A percentile compares a stretch with the other conserved stretches of the same genome.
Evolutionary conservation across 768 basidiomycete genomes (phyloP).

Genomic region (Xerocomellus intermedius): DNA sequence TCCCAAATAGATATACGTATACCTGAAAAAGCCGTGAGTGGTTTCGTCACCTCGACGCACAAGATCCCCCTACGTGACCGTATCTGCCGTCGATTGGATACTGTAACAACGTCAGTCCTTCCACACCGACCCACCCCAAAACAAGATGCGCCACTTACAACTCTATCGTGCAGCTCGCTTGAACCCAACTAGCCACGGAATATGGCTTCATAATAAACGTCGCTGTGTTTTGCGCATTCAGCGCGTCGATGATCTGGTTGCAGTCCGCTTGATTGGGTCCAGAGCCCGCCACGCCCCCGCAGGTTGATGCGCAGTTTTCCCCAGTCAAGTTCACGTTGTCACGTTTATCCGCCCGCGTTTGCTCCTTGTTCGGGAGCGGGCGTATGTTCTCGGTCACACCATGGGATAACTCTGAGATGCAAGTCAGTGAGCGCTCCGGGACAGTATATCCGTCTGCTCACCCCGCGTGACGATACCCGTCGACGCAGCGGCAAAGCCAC

Average conservation of each 20-base stretch:
- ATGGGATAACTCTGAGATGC: background rate
- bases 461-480: background rate
- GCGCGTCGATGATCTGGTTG: background rate
- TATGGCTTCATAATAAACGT: background rate
- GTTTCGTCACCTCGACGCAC: background rate
- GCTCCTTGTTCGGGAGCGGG: background rate
- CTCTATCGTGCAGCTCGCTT: constrained; percentile 3
- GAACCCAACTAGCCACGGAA: constrained; percentile 1
- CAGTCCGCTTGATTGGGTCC: constrained; percentile 10
- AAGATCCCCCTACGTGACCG: background rate
- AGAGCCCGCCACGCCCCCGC: background rate
- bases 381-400: background rate
- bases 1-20: background rate
- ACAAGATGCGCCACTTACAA: constrained; percentile 1
- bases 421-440: background rate
- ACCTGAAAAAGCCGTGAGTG: constrained; percentile 6
- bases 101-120: background rate
- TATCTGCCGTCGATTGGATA: constrained; percentile 5
- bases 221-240: background rate
- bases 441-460: background rate
- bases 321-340: background rate
- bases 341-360: background rate
- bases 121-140: background rate
- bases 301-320: background rate
- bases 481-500: background rate